Base-by-base conservation (phyloP, 2,329 filamentous ascomycete species). In the Penicillium nordicum region DNA sequence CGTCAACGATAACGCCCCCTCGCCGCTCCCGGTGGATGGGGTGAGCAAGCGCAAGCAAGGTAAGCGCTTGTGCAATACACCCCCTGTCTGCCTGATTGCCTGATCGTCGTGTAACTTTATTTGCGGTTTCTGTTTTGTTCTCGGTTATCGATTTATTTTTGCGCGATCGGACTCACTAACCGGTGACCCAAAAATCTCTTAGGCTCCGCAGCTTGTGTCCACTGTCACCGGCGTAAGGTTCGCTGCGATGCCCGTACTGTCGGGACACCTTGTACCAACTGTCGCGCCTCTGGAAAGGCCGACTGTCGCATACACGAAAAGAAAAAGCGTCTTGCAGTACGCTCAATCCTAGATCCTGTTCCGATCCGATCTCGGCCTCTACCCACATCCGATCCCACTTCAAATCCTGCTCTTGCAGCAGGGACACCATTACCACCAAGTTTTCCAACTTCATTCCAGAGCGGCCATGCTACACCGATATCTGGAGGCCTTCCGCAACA, bases 201-300 rank as follows among this genome's bases (percentile, higher is more conserved):
- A 74, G 72, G 72, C 50, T 72, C 73, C n/a, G 74, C 69, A 25
- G 80, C 80, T 36, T 82, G 79, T 57, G 67, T 79, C 40, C 72
- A 75, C 57, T 82, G 79, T 51, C 79, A 82, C 66, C 76, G 75
- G 48, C 76, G 79, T 55, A 82, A 82, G 65, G 76, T 82, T 48
- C 77, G 78, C 58, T 82, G 79, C 59, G 80, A 82, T 66, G 76
- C 80, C 43, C 73, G 79, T 53, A 61, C 72, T 21, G 76, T 77
- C 32, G 79, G 79, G 14, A 62, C 75, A 1, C 79, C 79, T 0
- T 82, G 79, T 61, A 77, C 79, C 50, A 80, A 80, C 59, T 82
- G 79, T 56, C 70, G 71, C 34, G 69, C 72, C 25, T 75, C 78
- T 34, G 70, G 74, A 18, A 74, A 74, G 51, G 46, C 66, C 14